Evolutionary conservation across 2,329 filamentous ascomycete genomes (phyloP), one percentile per base, ranked within the genome.

Genomic region (Calonectria multiphialidica): DNA sequence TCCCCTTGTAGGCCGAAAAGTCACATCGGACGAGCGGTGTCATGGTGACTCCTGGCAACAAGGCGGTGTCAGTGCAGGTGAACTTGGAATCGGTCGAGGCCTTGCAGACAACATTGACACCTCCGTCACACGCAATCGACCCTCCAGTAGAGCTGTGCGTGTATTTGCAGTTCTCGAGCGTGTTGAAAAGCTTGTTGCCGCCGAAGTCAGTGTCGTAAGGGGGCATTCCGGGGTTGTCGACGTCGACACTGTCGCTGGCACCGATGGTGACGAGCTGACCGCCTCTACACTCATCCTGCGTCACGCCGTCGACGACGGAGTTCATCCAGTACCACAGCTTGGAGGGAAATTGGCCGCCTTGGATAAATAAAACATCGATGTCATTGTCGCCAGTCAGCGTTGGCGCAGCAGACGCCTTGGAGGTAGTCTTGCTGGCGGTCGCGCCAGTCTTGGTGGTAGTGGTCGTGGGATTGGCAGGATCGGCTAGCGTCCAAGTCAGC

Each of bases 261-360:
- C 53, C 3, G 3, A 57, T 25, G n/a, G 53, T 57, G 33, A 57
- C 53, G 9, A 57, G 53, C 53, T 57, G 53, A 1, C 23, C 53
- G 12, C 53, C 33, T 12, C 40, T 57, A n/a, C 53, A 57, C 53
- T 57, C 53, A 10, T 57, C 53, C 33, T 57, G 53, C n/a, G 33
- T 28, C 33, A 23, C 5, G 53, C 53, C 33, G n/a, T 40, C 25
- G 12, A 57, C 53, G 21, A 57, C n/a, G 0, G 33, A 37, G 33
- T 57, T 57, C 53, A 57, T 57, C 53, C 53, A 57, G 33, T 57
- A 57, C 53, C 53, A 57, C 21, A 57, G 33, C 33, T 57, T 25
- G 13, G 33, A 21, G 6, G 53, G 53, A 23, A 57, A 23, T 3
- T 25, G 12, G 6, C 53, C 53, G 2, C 53, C 53, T 0, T 57